Conservation (phyloP, 2,329 filamentous ascomycete species). For the Ophiostoma sp. region DNA sequence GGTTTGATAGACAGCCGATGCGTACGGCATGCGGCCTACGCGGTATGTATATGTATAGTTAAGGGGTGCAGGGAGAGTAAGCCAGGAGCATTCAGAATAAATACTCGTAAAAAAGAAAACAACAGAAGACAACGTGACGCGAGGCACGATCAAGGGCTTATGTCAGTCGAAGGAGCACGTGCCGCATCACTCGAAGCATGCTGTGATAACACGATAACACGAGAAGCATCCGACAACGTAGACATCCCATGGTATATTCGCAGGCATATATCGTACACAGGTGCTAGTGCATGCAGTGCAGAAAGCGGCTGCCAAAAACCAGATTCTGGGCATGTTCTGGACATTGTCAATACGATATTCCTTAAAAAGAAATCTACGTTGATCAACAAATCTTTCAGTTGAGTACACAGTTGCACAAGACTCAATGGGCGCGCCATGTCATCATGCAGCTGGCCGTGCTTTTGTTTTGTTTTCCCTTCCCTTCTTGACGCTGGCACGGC, state of each 20-base stretch:
- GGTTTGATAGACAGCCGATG: not conserved
- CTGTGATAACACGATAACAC: too few relatives aligned
- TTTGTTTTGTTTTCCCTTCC: not conserved
- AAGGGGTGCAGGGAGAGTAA: not conserved
- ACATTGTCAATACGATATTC: not conserved
- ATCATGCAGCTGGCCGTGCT: not conserved
- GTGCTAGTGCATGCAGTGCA: not conserved
- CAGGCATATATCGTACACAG: not conserved
- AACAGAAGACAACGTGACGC: not conserved
- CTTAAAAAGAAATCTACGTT: not conserved
- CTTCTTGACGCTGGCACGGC: not conserved
- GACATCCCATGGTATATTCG: not conserved
- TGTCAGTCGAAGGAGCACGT: too few relatives aligned
- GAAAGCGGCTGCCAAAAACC: not conserved
- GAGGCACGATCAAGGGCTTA: too few relatives aligned
- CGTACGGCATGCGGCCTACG: not conserved
- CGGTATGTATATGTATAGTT: not conserved
- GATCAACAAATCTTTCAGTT: not conserved
- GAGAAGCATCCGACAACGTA: not conserved
- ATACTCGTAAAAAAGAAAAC: not conserved
- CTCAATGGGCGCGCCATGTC: not conserved
- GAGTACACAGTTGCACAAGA: not conserved
- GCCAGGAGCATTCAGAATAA: too few relatives aligned
- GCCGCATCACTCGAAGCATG: too few relatives aligned
- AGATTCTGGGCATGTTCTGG: not conserved